These are phyloP conservation scores for Nannizziopsis barbatae DNA, from an alignment of 2,329 filamentous ascomycete species.

Conservation along the genomic window DNA sequence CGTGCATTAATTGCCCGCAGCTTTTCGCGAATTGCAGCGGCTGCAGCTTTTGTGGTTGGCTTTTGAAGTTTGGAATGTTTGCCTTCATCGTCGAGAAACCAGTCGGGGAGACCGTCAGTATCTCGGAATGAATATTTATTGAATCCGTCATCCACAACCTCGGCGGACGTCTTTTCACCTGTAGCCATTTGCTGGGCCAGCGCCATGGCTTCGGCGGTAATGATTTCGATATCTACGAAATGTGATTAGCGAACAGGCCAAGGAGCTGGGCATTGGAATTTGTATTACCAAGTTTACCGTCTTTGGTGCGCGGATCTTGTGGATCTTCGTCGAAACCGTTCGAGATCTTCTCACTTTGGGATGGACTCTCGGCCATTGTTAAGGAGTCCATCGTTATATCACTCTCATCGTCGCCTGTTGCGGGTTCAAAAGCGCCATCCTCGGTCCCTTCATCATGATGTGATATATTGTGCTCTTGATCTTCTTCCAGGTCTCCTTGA, in stretches of 20 bases:
- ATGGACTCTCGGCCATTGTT: constrained; percentile 17
- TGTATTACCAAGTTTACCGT: constrained; percentile 35
- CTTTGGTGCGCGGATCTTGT: constrained; percentile 32
- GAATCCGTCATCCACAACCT: constrained; percentile 82
- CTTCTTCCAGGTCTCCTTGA: constrained; percentile 38
- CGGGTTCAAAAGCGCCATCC: constrained; percentile 30
- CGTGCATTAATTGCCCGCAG: constrained; percentile 81
- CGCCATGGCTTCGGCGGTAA: constrained; percentile 98
- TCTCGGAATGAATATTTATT: constrained; percentile 89
- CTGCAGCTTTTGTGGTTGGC: constrained; percentile 84
- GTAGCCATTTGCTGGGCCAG: constrained; percentile 84
- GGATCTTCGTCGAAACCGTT: constrained; percentile 18
- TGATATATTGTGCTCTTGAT: constrained; percentile 24
- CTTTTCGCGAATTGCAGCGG: constrained; percentile 89
- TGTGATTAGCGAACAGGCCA: neutral
- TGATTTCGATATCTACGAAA: constrained; percentile 77
- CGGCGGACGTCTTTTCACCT: constrained; percentile 65
- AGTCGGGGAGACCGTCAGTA: constrained; percentile 82
- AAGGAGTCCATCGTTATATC: neutral
- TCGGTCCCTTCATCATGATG: constrained; percentile 32
- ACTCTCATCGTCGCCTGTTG: constrained; percentile 18
- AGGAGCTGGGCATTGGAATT: constrained; percentile 16
- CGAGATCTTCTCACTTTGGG: constrained; percentile 26
- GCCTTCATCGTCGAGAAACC: constrained; percentile 90
- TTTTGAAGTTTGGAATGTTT: constrained; percentile 73